Evolutionary conservation across 345 rosid species (phyloP), one percentile per base, ranked within the genome.

Genomic region (Lumnitzera racemosa): DNA sequence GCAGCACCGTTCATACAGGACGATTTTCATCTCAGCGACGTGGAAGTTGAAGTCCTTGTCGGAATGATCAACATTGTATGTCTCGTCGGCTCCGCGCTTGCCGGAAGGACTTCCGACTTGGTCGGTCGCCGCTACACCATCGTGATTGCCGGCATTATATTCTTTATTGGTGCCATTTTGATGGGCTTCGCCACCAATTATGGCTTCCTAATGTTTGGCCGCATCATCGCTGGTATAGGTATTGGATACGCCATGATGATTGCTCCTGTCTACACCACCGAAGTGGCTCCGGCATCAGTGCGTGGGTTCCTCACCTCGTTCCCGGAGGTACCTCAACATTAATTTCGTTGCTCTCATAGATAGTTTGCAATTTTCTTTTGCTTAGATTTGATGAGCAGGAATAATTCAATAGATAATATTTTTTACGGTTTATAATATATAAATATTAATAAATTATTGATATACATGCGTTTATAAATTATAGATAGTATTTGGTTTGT

Each of bases 231-330:
- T 47, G 99, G 99, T 0, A 24, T 94, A 3, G 99, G 99, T 14
- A 84, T 88, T 10, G 99, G 99, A 2, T 90, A 81, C 31, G 99
- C 92, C 2, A 90, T 90, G 69, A 81, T 94, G 96, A 89, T 94
- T 15, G 97, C 97, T 20, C 97, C 97, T 0, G 97, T 94, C 5
- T 94, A 90, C 52, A 80, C 96, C 1, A 90, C 96, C 13, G 97
- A 90, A 66, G 80, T 94, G 41, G 80, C 99, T 14, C 97, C 99
- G 8, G 90, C 97, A 0, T 79, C 96, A 23, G 62, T 85, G 20
- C 96, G 99, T 3, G 97, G 99, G 24, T 94, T 86, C 58, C 97
- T 94, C 66, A 90, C 82, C 17, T 94, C 99, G 27, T 81, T 94
- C 58, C 97, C 99, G 0, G 99, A 94, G 86, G 97, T 84, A 61